Percentiles rank a stretch among this genome's conserved stretches.
Evolutionary conservation across 2,329 filamentous ascomycete species (phyloP).

Genomic region (Alternaria tenuissima): DNA sequence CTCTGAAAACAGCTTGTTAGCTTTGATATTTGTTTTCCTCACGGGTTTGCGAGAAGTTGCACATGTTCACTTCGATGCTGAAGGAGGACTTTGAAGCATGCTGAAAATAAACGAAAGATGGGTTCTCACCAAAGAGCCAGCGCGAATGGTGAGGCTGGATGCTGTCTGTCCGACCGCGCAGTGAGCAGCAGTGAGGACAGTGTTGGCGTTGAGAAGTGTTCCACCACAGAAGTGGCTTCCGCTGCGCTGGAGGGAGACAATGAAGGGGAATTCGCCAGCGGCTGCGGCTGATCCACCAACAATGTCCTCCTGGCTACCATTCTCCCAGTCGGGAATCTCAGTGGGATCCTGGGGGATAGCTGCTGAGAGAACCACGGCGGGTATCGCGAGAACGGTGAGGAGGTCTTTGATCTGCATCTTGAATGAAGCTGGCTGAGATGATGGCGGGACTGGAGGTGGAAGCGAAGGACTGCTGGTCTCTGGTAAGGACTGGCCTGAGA

Average conservation of each 20-base stretch:
- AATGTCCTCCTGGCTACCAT: slow-evolving; percentile 21
- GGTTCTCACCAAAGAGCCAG: slow-evolving; percentile 22
- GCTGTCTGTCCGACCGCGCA: slow-evolving; percentile 23
- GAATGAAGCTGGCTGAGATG: neutral
- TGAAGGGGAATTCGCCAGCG: slow-evolving; percentile 41
- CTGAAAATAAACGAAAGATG: neutral
- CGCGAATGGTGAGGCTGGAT: slow-evolving; percentile 21
- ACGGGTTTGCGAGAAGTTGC: neutral
- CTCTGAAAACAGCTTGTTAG: slow-evolving; percentile 5
- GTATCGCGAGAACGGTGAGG: slow-evolving; percentile 11
- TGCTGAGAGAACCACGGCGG: slow-evolving; percentile 33
- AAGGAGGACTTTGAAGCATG: neutral
- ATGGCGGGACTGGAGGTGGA: neutral
- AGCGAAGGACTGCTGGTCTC: slow-evolving; percentile 2
- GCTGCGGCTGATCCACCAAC: slow-evolving; percentile 35
- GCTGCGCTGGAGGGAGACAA: slow-evolving; percentile 31
- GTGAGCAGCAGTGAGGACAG: slow-evolving; percentile 41
- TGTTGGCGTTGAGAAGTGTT: slow-evolving; percentile 39
- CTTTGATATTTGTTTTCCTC: neutral
- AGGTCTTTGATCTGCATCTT: slow-evolving; percentile 7
- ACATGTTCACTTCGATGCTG: neutral
- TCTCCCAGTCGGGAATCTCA: slow-evolving; percentile 9
- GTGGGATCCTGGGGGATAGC: slow-evolving; percentile 32
- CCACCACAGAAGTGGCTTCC: slow-evolving; percentile 41
- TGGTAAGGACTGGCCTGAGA: slow-evolving; percentile 1